A percentile compares a stretch with the other conserved stretches of the same genome.
phyloP scores from a whole-genome alignment of 768 basidiomycete species.

The Termitomyces sp. region DNA sequence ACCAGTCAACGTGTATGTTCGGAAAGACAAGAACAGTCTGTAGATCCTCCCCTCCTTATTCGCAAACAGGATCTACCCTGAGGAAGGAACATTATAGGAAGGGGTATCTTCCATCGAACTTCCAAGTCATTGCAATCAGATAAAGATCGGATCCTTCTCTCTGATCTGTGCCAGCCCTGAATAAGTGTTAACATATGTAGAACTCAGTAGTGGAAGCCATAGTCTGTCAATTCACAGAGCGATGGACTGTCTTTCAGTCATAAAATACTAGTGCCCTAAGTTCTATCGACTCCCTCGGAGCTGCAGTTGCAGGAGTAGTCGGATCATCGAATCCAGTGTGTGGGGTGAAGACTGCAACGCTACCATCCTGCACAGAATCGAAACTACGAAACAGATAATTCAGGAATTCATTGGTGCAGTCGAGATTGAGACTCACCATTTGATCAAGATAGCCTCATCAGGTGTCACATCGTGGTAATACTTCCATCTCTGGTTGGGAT shows the following conservation, averaged over 20 bases:
- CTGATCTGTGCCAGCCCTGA: no score
- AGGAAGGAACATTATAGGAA: no score
- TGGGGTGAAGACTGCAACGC: conserved; percentile 51
- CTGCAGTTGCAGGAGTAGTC: conserved; percentile 42
- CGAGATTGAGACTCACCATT: conserved; percentile 32
- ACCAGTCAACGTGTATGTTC: no score
- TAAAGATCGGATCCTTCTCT: no score
- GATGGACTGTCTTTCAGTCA: conserved; percentile 24
- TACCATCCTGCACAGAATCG: conserved; percentile 33
- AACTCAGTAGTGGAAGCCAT: not conserved
- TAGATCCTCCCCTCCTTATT: no score
- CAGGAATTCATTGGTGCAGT: not conserved
- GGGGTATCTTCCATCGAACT: no score
- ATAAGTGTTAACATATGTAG: no score
- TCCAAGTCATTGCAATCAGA: no score
- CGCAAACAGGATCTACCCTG: no score
- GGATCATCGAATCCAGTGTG: conserved; percentile 61
- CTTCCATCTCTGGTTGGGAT: conserved; percentile 44
- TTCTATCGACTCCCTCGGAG: conserved; percentile 55
- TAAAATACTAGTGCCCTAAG: conserved; percentile 62
- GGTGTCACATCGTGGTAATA: conserved; percentile 40
- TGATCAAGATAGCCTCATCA: conserved; percentile 46
- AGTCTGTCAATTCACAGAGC: not conserved
- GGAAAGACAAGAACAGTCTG: no score
- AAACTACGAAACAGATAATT: not conserved